Evolutionary conservation across 2,329 filamentous ascomycete species (phyloP).

Genomic region (Aspergillus terreus): DNA sequence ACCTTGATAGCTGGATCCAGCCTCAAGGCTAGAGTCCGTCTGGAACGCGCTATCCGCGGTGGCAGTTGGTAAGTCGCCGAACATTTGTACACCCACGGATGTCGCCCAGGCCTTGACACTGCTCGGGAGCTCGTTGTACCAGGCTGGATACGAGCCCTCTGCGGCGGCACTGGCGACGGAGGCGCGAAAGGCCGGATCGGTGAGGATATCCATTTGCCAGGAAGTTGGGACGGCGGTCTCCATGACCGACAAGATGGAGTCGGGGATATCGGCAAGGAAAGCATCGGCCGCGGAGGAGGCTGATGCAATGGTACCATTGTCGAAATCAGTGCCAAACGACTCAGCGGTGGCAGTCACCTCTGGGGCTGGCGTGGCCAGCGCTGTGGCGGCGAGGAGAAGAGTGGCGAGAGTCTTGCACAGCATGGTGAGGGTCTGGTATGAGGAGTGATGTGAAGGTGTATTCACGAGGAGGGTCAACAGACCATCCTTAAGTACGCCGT

Average conservation of each 20-base stretch:
- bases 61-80: conserved; percentile 5
- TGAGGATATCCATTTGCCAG: conserved; percentile 14
- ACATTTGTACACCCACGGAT: neutral
- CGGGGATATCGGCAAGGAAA: conserved; percentile 2
- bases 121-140: conserved; percentile 25
- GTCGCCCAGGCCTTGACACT: conserved; percentile 20
- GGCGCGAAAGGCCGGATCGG: conserved; percentile 15
- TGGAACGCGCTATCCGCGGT: conserved; percentile 1
- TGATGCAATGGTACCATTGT: neutral
- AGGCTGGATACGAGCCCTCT: conserved; percentile 21
- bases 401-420: conserved; percentile 22
- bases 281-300: neutral
- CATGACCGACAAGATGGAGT: conserved; percentile 22
- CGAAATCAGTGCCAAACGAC: conserved; percentile 2
- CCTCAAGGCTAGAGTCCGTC: neutral
- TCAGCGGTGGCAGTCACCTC: conserved; percentile 8
- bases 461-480: too few species aligned
- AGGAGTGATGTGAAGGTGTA: neutral
- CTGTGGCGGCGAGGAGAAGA: conserved; percentile 19
- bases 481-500: too few species aligned
- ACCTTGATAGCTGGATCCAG: conserved; percentile 1
- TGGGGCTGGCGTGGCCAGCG: conserved; percentile 13
- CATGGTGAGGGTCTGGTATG: conserved; percentile 13
- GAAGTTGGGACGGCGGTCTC: conserved; percentile 25
- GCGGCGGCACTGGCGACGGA: conserved; percentile 21